These are phyloP conservation scores for Peronosclerospora sorghi DNA, from an alignment of 352 stramenopile genomes.

Conservation along the genomic window DNA sequence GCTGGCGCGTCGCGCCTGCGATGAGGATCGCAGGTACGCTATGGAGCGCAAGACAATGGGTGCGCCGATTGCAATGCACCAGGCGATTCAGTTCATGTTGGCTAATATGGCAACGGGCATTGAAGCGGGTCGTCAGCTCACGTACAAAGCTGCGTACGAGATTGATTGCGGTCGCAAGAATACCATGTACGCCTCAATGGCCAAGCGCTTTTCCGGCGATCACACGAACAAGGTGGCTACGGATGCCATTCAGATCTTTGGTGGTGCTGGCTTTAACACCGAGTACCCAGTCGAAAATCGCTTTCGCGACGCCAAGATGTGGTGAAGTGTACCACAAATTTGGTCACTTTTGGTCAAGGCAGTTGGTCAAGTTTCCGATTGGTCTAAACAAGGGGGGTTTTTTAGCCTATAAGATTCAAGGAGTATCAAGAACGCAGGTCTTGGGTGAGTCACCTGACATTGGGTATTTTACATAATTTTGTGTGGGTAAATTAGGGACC, in stretches of 20 bases:
- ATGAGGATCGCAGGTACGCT: slow-evolving; percentile 83
- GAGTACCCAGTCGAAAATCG: slow-evolving; percentile 90
- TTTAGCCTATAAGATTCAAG: too few relatives aligned
- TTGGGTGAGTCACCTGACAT: too few relatives aligned
- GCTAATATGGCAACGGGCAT: slow-evolving; percentile 87
- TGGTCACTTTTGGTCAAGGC: too few relatives aligned
- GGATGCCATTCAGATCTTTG: slow-evolving; percentile 87
- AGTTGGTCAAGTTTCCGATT: too few relatives aligned
- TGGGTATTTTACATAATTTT: too few relatives aligned
- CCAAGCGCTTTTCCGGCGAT: slow-evolving; percentile 84
- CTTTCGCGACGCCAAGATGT: slow-evolving; percentile 85
- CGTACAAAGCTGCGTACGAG: slow-evolving; percentile 85
- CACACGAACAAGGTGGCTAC: slow-evolving; percentile 79
- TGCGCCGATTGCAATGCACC: slow-evolving; percentile 70
- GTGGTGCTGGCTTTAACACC: slow-evolving; percentile 84
- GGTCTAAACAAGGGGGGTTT: too few relatives aligned
- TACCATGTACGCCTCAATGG: slow-evolving; percentile 86
- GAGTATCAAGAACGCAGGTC: too few relatives aligned
- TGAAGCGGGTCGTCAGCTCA: slow-evolving; percentile 69
- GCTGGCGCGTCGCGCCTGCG: slow-evolving; percentile 75
- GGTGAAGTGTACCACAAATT: too few relatives aligned
- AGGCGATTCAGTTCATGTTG: slow-evolving; percentile 85
- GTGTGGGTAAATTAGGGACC: too few relatives aligned
- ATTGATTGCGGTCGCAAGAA: slow-evolving; percentile 86
- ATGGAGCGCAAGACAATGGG: slow-evolving; percentile 85